These are phyloP conservation scores for Tetracladium setigerum DNA, from an alignment of 495 filamentous ascomycete species.

Conservation along the genomic window DNA sequence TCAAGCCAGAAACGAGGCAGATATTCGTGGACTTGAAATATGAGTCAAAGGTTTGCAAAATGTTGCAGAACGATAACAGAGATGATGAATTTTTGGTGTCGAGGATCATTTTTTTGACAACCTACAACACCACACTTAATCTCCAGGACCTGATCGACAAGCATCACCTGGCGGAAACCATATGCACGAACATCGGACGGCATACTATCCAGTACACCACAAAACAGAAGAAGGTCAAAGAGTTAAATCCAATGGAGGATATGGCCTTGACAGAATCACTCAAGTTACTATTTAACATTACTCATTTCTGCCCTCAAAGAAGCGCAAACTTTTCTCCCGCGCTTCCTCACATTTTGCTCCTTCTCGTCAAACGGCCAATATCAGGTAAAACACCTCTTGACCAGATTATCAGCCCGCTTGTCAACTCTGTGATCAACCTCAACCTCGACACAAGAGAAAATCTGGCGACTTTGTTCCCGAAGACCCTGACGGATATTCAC, in stretches of 20 bases:
- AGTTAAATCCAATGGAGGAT: slow-evolving; percentile 56
- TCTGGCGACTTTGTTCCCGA: slow-evolving; percentile 55
- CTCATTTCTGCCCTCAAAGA: slow-evolving; percentile 58
- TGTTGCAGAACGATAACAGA: slow-evolving; percentile 64
- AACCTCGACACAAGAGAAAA: slow-evolving; percentile 43
- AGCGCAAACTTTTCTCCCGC: slow-evolving; percentile 53
- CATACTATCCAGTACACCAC: slow-evolving; percentile 52
- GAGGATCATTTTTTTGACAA: slow-evolving; percentile 77
- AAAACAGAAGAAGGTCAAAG: slow-evolving; percentile 20
- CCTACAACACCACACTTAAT: slow-evolving; percentile 69
- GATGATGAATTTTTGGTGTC: slow-evolving; percentile 87
- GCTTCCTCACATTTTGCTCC: slow-evolving; percentile 63
- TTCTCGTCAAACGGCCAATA: slow-evolving; percentile 44
- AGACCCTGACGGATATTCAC: slow-evolving; percentile 49
- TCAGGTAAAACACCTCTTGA: slow-evolving; percentile 31
- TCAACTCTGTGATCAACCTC: slow-evolving; percentile 77
- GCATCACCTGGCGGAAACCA: slow-evolving; percentile 59
- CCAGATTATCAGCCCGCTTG: slow-evolving; percentile 44
- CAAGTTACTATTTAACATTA: slow-evolving; percentile 86
- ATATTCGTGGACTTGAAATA: slow-evolving; percentile 75
- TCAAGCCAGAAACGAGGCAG: slow-evolving; percentile 64
- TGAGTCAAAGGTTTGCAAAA: slow-evolving; percentile 59
- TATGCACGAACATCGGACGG: slow-evolving; percentile 58
- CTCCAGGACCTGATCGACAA: slow-evolving; percentile 62
- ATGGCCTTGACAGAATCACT: slow-evolving; percentile 78